Conservation (phyloP, 1,139 yeast species). For the Blastobotrys buckinghamii region DNA sequence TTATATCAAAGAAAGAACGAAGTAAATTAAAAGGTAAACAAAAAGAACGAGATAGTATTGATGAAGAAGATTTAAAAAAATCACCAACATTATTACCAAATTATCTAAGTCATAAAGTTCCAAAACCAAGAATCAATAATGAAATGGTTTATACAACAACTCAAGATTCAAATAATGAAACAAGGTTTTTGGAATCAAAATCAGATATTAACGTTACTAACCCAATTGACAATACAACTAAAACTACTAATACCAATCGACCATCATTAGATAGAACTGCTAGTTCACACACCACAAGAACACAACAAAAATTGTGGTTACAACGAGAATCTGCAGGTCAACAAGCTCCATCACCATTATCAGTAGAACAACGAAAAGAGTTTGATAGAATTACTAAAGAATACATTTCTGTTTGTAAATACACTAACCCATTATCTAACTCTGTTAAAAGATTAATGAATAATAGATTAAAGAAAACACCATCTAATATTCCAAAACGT, state of each 20-base stretch:
- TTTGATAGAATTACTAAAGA: slow-evolving; percentile 73
- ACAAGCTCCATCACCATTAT: slow-evolving; percentile 23
- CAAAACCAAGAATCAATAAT: slow-evolving; percentile 11
- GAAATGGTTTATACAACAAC: slow-evolving; percentile 10
- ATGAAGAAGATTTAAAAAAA: neutral
- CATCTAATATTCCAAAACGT: slow-evolving; percentile 4
- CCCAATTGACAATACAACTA: neutral
- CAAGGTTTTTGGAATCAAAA: neutral
- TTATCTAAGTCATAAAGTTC: slow-evolving; percentile 6
- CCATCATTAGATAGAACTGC: slow-evolving; percentile 7
- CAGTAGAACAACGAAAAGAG: slow-evolving; percentile 56
- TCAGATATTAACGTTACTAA: no score
- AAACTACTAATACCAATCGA: neutral
- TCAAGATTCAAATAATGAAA: neutral
- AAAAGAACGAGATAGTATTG: neutral
- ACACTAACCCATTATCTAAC: slow-evolving; percentile 62
- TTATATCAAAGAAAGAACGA: neutral
- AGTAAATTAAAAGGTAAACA: no score
- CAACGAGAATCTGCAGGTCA: slow-evolving; percentile 63
- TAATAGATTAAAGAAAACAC: slow-evolving; percentile 11
- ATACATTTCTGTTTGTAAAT: slow-evolving; percentile 61
- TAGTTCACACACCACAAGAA: slow-evolving; percentile 45
- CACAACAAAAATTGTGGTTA: slow-evolving; percentile 78
- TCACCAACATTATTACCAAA: slow-evolving; percentile 10
- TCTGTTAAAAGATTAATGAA: slow-evolving; percentile 42